These are phyloP conservation scores for Trypethelium eluteriae DNA, from an alignment of 495 filamentous ascomycete species.

Conservation along the genomic window DNA sequence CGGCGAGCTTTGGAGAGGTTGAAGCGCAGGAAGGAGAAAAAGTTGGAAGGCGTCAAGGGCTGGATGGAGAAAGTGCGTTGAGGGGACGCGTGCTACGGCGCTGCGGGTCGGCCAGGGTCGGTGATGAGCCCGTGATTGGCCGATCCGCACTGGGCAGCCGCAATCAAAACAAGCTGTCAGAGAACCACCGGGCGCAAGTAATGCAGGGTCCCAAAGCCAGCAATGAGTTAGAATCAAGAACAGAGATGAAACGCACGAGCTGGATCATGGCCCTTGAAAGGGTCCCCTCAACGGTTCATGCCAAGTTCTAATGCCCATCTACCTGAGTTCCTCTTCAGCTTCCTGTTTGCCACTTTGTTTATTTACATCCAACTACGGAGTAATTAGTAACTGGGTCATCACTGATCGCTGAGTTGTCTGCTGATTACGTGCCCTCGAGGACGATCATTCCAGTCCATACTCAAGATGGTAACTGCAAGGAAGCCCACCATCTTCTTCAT, in stretches of 20 bases:
- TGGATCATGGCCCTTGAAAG: background rate
- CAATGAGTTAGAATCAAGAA: background rate
- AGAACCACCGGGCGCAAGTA: background rate
- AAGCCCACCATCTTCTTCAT: slow-evolving; percentile 3
- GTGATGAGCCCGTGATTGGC: background rate
- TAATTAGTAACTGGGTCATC: too few species aligned
- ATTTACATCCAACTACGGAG: background rate
- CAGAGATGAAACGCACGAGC: background rate
- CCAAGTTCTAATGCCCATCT: background rate
- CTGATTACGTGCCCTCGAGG: background rate
- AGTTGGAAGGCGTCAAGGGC: background rate
- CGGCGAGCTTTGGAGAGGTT: background rate
- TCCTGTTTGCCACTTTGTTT: slow-evolving; percentile 9
- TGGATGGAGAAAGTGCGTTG: slow-evolving; percentile 7
- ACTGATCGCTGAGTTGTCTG: background rate
- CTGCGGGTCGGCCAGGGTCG: background rate
- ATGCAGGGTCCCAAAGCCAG: background rate
- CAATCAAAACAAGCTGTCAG: slow-evolving; percentile 4
- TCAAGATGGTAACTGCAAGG: slow-evolving; percentile 8
- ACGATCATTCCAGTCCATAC: background rate
- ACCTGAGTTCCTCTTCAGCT: background rate
- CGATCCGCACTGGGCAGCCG: slow-evolving; percentile 2
- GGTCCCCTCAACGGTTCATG: background rate
- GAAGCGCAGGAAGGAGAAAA: background rate
- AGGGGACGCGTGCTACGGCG: slow-evolving; percentile 6